Base-by-base conservation (phyloP, 768 basidiomycete species). In the Russula griseocarnosa region DNA sequence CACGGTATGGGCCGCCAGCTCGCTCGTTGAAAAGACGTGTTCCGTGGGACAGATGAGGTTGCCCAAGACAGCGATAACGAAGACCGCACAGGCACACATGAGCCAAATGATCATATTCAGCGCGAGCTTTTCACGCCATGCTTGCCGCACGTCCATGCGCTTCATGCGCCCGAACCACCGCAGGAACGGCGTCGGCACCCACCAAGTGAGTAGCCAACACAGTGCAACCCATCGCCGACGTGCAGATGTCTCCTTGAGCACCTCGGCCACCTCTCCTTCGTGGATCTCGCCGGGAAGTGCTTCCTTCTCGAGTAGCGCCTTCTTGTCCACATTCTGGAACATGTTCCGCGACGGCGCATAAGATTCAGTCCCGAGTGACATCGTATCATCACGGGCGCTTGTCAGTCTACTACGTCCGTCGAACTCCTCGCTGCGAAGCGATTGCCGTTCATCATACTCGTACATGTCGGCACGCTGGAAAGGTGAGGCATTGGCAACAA, bases 101-200 rank as follows among this genome's bases (percentile, higher is more conserved):
- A 97, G 85, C 96, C 95, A 98, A 70, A 99, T 98, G 76, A 99
- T 79, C 63, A 99, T 75, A 74, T 98, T 98, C 71, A 98, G 83
- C 3, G 93, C 92, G 1, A 98, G 79, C 75, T 99, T 98, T 76
- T 98, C 97, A 63, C 96, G 79, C 97, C 97, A 99, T 1, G 97
- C 97, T 74, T 98, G 94, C 28, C 90, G 85, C 26, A 99, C 81
- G 70, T 99, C 97, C 66, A 88, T 74, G 8, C 96, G 88, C 77
- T 98, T 97, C 94, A 98, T 97, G 32, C 92, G 82, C 1, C 96
- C 94, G 59, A 92, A 66, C 72, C 82, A 86, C 11, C 75, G 79
- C 49, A 99, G 76, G 56, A 86, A 74, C 3, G 81, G 81, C 14
- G 81, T 85, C 0, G 96, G 97, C 6, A 94, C 75, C 92, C 93